phyloP scores from a whole-genome alignment of 2,329 filamentous ascomycete species.

The Drechslera avenae region DNA sequence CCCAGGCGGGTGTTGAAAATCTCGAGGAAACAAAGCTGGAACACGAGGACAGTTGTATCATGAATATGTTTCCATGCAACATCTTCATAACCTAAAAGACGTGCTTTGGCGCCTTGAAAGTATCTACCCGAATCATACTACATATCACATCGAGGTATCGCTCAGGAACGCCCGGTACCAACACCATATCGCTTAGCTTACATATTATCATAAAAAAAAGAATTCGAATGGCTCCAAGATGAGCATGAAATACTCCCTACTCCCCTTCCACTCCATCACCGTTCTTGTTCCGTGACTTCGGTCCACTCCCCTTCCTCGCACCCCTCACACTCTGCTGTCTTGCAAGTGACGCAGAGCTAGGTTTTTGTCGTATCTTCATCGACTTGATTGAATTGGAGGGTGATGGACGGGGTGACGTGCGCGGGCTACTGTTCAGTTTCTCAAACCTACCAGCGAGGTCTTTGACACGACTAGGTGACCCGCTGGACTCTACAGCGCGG shows the following conservation, averaged over 20 bases:
- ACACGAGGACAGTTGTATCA: too few species aligned
- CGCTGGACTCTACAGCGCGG: background rate
- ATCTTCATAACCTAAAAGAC: too few species aligned
- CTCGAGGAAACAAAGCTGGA: too few species aligned
- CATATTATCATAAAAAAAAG: too few species aligned
- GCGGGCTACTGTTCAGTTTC: conserved; percentile 22
- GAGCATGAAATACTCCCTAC: background rate
- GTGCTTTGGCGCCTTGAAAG: too few species aligned
- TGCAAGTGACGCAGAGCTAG: conserved; percentile 20
- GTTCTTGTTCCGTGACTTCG: conserved; percentile 1
- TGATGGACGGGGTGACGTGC: conserved; percentile 21
- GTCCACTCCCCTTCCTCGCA: background rate
- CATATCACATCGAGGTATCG: too few species aligned
- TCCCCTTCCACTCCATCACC: conserved; percentile 1
- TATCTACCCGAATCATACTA: too few species aligned
- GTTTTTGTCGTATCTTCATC: conserved; percentile 32
- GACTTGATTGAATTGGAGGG: conserved; percentile 30
- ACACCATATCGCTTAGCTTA: too few species aligned
- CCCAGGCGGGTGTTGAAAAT: too few species aligned
- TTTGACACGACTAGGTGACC: conserved; percentile 33
- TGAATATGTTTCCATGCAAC: too few species aligned
- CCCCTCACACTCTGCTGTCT: conserved; percentile 9
- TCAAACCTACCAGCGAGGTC: conserved; percentile 41
- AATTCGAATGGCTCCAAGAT: too few species aligned
- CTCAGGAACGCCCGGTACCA: too few species aligned